phyloP scores from a whole-genome alignment of 1,284 basidiomycete species.

The Sanghuangporus weigelae region DNA sequence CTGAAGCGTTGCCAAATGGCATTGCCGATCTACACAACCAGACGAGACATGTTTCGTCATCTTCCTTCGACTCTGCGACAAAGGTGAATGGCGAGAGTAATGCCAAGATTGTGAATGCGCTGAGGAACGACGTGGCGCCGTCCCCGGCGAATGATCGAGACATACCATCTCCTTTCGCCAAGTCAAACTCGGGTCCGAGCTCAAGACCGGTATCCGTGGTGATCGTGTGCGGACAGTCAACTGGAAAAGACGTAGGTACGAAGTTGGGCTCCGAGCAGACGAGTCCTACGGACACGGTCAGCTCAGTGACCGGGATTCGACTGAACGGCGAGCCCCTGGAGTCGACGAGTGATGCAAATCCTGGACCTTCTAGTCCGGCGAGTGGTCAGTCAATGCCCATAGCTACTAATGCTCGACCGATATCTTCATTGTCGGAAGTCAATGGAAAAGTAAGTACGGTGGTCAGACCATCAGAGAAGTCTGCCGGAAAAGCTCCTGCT shows the following conservation, averaged over 20 bases:
- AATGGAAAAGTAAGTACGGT: neutral
- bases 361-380: neutral
- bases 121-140: neutral
- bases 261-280: neutral
- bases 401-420: slow-evolving; percentile 6
- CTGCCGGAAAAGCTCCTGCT: neutral
- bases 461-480: neutral
- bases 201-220: neutral
- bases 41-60: slow-evolving; percentile 19
- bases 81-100: neutral
- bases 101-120: neutral
- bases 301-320: neutral
- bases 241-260: neutral
- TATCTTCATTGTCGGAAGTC: neutral
- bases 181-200: neutral
- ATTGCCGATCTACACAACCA: slow-evolving; percentile 22
- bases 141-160: neutral
- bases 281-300: neutral
- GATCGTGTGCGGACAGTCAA: neutral
- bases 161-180: neutral
- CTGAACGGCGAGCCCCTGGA: neutral
- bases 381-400: neutral
- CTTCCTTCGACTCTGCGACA: slow-evolving; percentile 3
- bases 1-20: slow-evolving; percentile 28
- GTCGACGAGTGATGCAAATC: neutral